Evolutionary conservation across 441 rosid genomes (phyloP).

Genomic region (Omphalea diandra): DNA sequence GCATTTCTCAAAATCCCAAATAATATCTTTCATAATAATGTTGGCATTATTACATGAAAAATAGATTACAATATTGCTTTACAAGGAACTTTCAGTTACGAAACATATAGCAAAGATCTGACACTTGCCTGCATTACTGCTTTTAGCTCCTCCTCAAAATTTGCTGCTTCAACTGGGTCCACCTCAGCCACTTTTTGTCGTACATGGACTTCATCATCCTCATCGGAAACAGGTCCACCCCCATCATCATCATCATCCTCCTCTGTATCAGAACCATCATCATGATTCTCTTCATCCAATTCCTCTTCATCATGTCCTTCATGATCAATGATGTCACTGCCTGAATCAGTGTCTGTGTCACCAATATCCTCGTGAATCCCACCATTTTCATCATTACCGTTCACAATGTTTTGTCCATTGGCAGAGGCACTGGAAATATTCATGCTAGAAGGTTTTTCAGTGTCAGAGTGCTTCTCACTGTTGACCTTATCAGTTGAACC

Average conservation of each 20-base stretch:
- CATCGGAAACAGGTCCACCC: slow-evolving; percentile 75
- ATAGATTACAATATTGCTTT: not conserved
- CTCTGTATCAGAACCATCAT: slow-evolving; percentile 68
- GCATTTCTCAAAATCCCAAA: not conserved
- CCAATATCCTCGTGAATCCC: slow-evolving; percentile 54
- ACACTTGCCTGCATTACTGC: slow-evolving; percentile 91
- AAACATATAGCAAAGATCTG: slow-evolving; percentile 13
- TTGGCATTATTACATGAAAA: not conserved
- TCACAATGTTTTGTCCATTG: slow-evolving; percentile 45
- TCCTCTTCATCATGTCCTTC: slow-evolving; percentile 78
- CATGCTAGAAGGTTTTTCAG: slow-evolving; percentile 54
- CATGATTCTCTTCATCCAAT: slow-evolving; percentile 81
- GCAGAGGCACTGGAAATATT: slow-evolving; percentile 40
- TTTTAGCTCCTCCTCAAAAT: slow-evolving; percentile 85
- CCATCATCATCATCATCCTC: slow-evolving; percentile 78
- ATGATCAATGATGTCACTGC: slow-evolving; percentile 66
- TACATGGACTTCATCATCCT: slow-evolving; percentile 84
- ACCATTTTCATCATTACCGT: slow-evolving; percentile 73
- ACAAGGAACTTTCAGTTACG: not conserved
- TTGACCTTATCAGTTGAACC: slow-evolving; percentile 53
- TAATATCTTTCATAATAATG: not conserved
- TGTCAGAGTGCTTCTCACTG: slow-evolving; percentile 61
- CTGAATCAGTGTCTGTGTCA: slow-evolving; percentile 83
- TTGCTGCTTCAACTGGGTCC: slow-evolving; percentile 78
- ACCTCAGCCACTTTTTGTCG: slow-evolving; percentile 80